A percentile compares a stretch with the other conserved stretches of the same genome.
Evolutionary conservation across 768 basidiomycete genomes (phyloP).

Genomic region (Russula foetens): DNA sequence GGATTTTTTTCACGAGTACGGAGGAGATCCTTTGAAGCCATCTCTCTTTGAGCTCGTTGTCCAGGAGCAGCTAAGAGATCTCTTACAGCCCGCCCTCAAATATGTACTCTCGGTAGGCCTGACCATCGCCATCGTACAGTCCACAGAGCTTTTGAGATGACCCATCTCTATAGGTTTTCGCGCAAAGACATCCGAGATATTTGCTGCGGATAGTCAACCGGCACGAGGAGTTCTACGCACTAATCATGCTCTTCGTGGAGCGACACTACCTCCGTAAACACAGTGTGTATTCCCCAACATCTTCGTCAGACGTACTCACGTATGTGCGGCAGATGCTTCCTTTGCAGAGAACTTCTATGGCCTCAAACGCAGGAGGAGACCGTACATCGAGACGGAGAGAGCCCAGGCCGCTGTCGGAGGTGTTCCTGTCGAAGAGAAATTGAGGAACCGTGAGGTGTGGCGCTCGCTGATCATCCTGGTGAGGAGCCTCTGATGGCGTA

Average conservation of each 20-base stretch:
- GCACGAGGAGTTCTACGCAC: slow-evolving; percentile 94
- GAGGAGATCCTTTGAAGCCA: slow-evolving; percentile 64
- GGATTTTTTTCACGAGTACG: slow-evolving; percentile 79
- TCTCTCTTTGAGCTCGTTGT: slow-evolving; percentile 89
- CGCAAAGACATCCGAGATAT: slow-evolving; percentile 90
- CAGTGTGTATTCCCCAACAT: slow-evolving; percentile 39
- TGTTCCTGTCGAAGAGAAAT: slow-evolving; percentile 52
- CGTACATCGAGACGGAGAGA: slow-evolving; percentile 62
- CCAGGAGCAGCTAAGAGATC: slow-evolving; percentile 86
- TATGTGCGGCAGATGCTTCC: slow-evolving; percentile 61
- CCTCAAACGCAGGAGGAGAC: slow-evolving; percentile 67
- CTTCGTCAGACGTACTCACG: not conserved
- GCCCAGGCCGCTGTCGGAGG: slow-evolving; percentile 60
- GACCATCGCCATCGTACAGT: not conserved
- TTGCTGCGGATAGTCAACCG: slow-evolving; percentile 83
- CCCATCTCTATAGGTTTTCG: slow-evolving; percentile 62
- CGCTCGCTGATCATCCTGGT: slow-evolving; percentile 78
- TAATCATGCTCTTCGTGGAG: slow-evolving; percentile 85
- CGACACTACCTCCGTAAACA: slow-evolving; percentile 82
- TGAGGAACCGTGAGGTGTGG: slow-evolving; percentile 61
- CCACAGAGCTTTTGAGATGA: not conserved
- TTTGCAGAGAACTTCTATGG: slow-evolving; percentile 97
- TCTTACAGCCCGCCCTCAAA: slow-evolving; percentile 90
- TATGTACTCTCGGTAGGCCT: slow-evolving; percentile 80
- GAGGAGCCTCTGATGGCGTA: slow-evolving; percentile 24